Percentiles rank a stretch among this genome's conserved stretches.
phyloP scores from a whole-genome alignment of 2,329 filamentous ascomycete species.

The Dactylella cylindrospora region DNA sequence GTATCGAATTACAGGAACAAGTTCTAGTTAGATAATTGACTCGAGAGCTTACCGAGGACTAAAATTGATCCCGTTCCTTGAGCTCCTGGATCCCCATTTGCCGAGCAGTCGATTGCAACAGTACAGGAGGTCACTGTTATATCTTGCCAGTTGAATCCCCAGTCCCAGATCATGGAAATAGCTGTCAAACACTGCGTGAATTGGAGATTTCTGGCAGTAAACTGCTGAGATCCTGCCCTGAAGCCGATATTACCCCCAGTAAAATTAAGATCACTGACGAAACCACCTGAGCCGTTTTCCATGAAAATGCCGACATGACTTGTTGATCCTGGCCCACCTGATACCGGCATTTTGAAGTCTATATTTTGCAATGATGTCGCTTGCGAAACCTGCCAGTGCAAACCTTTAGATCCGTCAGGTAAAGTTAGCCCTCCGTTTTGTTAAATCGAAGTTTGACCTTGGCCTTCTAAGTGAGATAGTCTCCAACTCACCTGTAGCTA shows the following conservation, averaged over 20 bases:
- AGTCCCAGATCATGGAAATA: conserved; percentile 89
- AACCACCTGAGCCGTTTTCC: conserved; percentile 68
- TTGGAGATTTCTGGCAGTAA: conserved; percentile 76
- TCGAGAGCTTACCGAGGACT: neutral
- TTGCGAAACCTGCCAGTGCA: conserved; percentile 71
- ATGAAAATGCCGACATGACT: conserved; percentile 68
- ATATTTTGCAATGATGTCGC: conserved; percentile 62
- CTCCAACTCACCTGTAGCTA: neutral
- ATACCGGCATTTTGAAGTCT: conserved; percentile 71
- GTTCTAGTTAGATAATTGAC: neutral
- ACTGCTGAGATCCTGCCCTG: conserved; percentile 64
- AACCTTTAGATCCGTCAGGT: conserved; percentile 52
- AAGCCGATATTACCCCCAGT: neutral
- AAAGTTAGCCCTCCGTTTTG: neutral
- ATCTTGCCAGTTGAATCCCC: conserved; percentile 63
- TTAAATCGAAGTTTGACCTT: neutral
- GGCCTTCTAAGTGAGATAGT: too few relatives aligned
- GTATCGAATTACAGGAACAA: conserved; percentile 73
- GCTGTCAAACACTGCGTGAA: conserved; percentile 82
- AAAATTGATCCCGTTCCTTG: conserved; percentile 5
- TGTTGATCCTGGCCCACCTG: conserved; percentile 60
- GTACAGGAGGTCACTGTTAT: conserved; percentile 51
- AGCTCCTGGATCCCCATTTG: neutral
- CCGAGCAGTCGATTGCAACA: conserved; percentile 60
- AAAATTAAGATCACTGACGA: neutral